Base-by-base conservation (phyloP, 192 early-diverging fungal genomes). In the Entomortierella parvispora region DNA sequence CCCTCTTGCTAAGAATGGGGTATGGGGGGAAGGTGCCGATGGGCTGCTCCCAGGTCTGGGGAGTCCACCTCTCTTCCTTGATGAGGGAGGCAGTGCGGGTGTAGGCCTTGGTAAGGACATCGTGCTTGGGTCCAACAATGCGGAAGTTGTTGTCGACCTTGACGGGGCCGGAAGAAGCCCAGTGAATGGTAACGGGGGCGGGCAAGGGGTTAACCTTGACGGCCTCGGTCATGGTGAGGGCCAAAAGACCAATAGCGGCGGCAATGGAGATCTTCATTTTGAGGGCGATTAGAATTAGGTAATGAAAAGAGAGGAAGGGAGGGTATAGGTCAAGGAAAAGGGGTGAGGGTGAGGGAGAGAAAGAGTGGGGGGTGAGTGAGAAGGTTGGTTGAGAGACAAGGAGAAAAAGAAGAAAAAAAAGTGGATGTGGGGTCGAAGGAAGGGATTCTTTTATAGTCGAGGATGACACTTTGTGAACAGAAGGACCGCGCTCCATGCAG, bases 21-120 rank as follows among this genome's bases (percentile, higher is more conserved):
- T 71, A 83, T 22, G 71, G 64, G 8, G 71, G 71, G 55, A 71
- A 83, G 1, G 17, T 18, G 6, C 48, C 44, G 18, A 64, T 46
- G 15, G 67, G 52, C 32, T 42, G 50, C 68, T 83, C 82, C 67
- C 74, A 62, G 28, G 72, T 70, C 26, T 63, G 63, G 32, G 80
- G 82, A 50, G 81, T 65, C 77, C 78, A 88, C 11, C 54, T 18
- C 71, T 87, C 86, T 31, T 65, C 51, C 60, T 62, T 68, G 48
- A 91, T 88, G 25, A 88, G 65, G 2, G 32, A 46, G 12, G 56
- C 79, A 53, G 86, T 86, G 47, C 90, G 85, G 43, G 66, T 60
- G 22, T 80, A 74, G 3, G 86, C 88, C 40, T 71, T 75, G 18
- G 43, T 40, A 28, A 91, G 85, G 10, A 87, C 69, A 25, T 65